Evolutionary conservation across 2,329 filamentous ascomycete species (phyloP), one percentile per base, ranked within the genome.

Genomic region (Phyllosticta capitalensis): DNA sequence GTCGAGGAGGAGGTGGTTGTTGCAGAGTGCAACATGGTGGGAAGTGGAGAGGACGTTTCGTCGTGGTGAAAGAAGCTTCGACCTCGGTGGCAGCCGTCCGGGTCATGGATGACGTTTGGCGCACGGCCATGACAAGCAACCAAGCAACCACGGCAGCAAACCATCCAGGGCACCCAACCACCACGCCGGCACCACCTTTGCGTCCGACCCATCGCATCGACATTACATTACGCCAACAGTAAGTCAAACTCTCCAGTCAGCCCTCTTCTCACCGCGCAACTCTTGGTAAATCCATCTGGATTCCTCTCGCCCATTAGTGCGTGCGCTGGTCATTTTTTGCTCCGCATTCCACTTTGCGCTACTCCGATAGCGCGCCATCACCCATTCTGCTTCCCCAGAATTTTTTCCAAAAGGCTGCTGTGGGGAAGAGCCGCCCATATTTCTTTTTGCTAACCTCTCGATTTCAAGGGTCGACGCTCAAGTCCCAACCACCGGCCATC

Each of bases 31-130:
- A 53, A 30, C 56, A 58, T 58, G 14, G 56, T 52, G 56, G 56
- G 54, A 33, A 45, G 38, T n/a, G 22, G 57, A 33, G 52, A 21
- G 53, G 48, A 24, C 33, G 48, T 48, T 24, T 12, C 24, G 24
- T 12, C 24, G 24, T 59, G 33, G 52, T 30, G 20, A 24, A 54
- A 30, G 56, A 59, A 59, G 56, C 52, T 54, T 54, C 56, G 56
- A 52, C 51, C 52, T 58, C 38, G 55, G 55, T 51, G 52, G 52
- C 55, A 50, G 55, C 7, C 38, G 38, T 28, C 45, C 55, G 45
- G 51, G 28, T 57, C 54, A 26, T 45, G 33, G 30, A 54, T 59
- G 56, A 49, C 56, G 56, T 54, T 54, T 19, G 52, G 24, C 48
- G 55, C 33, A 45, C 14, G 14, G 33, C 12, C 33, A 17, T 45